Evolutionary conservation across 805 yeast genomes (phyloP).

Genomic region (Nakazawaea sp.): DNA sequence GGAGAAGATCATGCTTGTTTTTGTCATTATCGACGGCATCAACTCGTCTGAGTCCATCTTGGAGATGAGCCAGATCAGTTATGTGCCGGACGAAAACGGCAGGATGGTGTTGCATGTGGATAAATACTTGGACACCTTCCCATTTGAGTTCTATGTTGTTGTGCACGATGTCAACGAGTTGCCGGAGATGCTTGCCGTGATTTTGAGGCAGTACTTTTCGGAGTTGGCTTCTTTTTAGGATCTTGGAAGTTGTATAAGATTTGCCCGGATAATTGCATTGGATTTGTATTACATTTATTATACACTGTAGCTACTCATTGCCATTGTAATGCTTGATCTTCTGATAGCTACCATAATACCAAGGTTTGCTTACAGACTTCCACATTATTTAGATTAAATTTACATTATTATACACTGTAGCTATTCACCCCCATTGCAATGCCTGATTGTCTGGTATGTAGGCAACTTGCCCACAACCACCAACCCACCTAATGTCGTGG

Average conservation of each 20-base stretch:
- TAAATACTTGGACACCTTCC: constrained; percentile 87
- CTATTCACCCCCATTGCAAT: constrained; percentile 2
- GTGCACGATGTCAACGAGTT: constrained; percentile 83
- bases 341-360: too few species aligned
- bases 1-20: constrained; percentile 88
- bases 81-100: constrained; percentile 65
- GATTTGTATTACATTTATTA: neutral
- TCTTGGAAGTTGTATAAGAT: neutral
- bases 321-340: too few species aligned
- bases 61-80: constrained; percentile 91
- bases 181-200: constrained; percentile 85
- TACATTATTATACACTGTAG: too few species aligned
- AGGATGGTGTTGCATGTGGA: constrained; percentile 67
- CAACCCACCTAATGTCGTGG: constrained; percentile 45
- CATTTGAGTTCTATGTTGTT: constrained; percentile 94
- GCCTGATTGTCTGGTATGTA: neutral
- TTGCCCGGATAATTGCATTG: neutral
- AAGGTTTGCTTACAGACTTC: too few species aligned
- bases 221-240: constrained; percentile 39
- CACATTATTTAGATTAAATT: too few species aligned
- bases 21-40: constrained; percentile 89
- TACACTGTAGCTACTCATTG: too few species aligned
- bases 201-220: constrained; percentile 86
- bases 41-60: constrained; percentile 77
- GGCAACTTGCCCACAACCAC: constrained; percentile 35